phyloP scores from a whole-genome alignment of 345 rosid genomes.

The Citrus unshiu region DNA sequence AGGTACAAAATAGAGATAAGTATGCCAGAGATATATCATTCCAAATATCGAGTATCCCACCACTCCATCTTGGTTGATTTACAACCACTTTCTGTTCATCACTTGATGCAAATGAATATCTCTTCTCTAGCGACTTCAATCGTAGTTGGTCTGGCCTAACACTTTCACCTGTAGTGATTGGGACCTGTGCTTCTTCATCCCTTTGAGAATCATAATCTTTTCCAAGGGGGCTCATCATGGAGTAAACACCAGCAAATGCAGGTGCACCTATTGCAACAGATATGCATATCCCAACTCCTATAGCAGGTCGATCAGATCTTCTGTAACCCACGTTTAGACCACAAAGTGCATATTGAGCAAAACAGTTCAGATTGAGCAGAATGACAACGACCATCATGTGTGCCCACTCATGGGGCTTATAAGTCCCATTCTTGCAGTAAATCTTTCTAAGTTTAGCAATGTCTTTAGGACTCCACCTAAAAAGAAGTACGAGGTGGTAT shows the following conservation, averaged over 20 bases:
- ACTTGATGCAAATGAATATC: conserved; percentile 62
- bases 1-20: conserved; percentile 75
- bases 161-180: conserved; percentile 23
- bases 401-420: conserved; percentile 86
- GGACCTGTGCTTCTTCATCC: conserved; percentile 69
- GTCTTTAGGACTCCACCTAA: conserved; percentile 73
- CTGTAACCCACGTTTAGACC: conserved; percentile 76
- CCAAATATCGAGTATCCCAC: conserved; percentile 85
- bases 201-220: conserved; percentile 55
- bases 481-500: conserved; percentile 75
- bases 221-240: conserved; percentile 81
- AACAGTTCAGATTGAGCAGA: conserved; percentile 83
- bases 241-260: conserved; percentile 76
- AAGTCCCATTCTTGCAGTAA: conserved; percentile 84
- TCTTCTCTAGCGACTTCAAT: conserved; percentile 40
- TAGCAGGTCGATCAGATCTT: conserved; percentile 79
- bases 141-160: conserved; percentile 25
- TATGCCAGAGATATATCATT: conserved; percentile 83
- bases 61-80: conserved; percentile 71
- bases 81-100: conserved; percentile 39
- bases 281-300: conserved; percentile 83
- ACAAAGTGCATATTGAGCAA: conserved; percentile 94
- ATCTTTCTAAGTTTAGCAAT: conserved; percentile 62
- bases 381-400: conserved; percentile 83
- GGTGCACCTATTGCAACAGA: conserved; percentile 87